Evolutionary conservation across 163 green algal genomes (phyloP), one percentile per base, ranked within the genome.

Genomic region (Prototheca wickerhamii): DNA sequence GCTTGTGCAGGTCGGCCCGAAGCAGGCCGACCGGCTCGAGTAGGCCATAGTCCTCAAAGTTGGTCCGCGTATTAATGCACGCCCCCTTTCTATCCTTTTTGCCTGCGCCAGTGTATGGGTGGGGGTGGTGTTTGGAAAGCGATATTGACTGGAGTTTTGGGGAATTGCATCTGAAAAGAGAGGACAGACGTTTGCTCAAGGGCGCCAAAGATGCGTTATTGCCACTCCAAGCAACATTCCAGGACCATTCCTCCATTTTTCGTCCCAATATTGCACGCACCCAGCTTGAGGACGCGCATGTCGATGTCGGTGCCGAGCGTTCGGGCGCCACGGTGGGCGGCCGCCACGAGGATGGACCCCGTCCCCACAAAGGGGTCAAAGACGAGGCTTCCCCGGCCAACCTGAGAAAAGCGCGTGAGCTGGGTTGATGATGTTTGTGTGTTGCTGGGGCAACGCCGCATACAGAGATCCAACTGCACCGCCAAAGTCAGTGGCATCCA

Each of bases 351-450:
- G 28, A 97, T 83, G 76, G 81, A 90, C 30, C 91, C 92, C 1
- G 92, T 98, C 40, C 92, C 92, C 21, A 87, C 83, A 73, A 95
- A 97, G 0, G 92, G 91, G 75, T 97, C 92, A n/a, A 87, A 80
- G 17, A 95, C 80, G 37, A 97, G 65, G 18, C 64, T 63, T 4
- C 82, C 76, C 20, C 44, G 66, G 26, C 65, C 29, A 30, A 87
- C 78, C 86, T 90, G 72, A 42, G 31, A 4, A 63, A 28, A 15
- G 43, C 25, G 34, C 3, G 4, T 30, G 15, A 58, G 5, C 26
- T 6, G 31, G 32, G 26, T 5, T 5, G 6, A 25, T 10, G 20
- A 59, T 35, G 28, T 4, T n/a, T 59, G 52, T 37, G 52, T 4
- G 28, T n/a, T 7, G 26, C 15, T 26, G 10, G 17, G 20, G 25